Conservation (phyloP, 441 rosid species). For the Lepidium campestre region DNA sequence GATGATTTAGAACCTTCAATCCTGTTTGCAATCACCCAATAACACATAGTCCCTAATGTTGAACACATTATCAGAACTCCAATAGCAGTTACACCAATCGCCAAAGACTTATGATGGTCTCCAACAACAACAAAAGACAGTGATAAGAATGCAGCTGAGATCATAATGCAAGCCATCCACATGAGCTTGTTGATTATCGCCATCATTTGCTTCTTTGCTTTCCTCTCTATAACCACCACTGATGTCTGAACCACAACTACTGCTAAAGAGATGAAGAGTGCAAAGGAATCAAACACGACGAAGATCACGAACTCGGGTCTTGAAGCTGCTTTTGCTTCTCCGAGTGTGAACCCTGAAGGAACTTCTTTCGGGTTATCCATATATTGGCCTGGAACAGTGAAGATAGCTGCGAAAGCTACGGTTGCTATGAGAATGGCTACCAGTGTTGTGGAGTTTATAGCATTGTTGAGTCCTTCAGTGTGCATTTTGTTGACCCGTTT, state of each 20-base stretch:
- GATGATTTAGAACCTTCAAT: slow-evolving; percentile 53
- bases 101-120: slow-evolving; percentile 37
- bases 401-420: slow-evolving; percentile 89
- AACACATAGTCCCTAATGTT: slow-evolving; percentile 59
- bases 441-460: slow-evolving; percentile 82
- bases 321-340: slow-evolving; percentile 67
- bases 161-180: slow-evolving; percentile 86
- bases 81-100: slow-evolving; percentile 37
- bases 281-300: slow-evolving; percentile 70
- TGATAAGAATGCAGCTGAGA: slow-evolving; percentile 70
- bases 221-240: slow-evolving; percentile 81
- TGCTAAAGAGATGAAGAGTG: slow-evolving; percentile 86
- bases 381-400: slow-evolving; percentile 78
- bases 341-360: slow-evolving; percentile 43
- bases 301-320: slow-evolving; percentile 60
- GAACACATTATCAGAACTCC: slow-evolving; percentile 54
- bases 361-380: slow-evolving; percentile 39
- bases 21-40: slow-evolving; percentile 55
- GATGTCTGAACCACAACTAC: slow-evolving; percentile 95
- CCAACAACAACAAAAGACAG: slow-evolving; percentile 62
- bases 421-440: slow-evolving; percentile 91
- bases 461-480: slow-evolving; percentile 83
- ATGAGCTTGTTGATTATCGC: slow-evolving; percentile 78
- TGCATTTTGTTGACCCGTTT: slow-evolving; percentile 79
- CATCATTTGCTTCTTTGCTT: slow-evolving; percentile 91